Conservation (phyloP, 1,284 basidiomycete genomes). For the Sporisorium graminicola region DNA sequence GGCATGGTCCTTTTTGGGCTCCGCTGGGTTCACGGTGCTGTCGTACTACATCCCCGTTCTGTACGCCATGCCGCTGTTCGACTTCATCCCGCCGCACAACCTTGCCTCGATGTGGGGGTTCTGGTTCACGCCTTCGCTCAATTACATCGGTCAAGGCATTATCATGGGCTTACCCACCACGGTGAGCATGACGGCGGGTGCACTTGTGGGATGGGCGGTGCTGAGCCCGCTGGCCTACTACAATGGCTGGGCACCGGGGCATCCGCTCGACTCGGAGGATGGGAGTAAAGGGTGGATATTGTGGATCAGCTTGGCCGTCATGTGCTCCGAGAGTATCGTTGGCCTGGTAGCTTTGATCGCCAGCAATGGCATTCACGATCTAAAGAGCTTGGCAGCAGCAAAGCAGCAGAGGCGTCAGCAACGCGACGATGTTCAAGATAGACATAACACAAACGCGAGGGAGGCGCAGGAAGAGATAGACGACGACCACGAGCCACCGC, state of each 20-base stretch:
- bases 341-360: constrained; percentile 42
- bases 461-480: constrained; percentile 72
- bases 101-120: constrained; percentile 90
- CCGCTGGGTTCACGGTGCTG: constrained; percentile 60
- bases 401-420: constrained; percentile 21
- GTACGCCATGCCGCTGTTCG: constrained; percentile 92
- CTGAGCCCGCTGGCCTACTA: constrained; percentile 87
- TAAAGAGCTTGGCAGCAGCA: constrained; percentile 25
- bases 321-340: constrained; percentile 88
- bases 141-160: constrained; percentile 77
- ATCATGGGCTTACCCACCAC: constrained; percentile 98
- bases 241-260: constrained; percentile 36
- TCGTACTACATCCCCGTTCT: constrained; percentile 88
- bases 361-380: constrained; percentile 35
- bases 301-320: constrained; percentile 93
- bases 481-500: constrained; percentile 81
- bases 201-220: constrained; percentile 94
- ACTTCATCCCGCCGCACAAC: constrained; percentile 74
- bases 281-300: constrained; percentile 72
- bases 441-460: constrained; percentile 49
- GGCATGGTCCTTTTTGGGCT: constrained; percentile 65
- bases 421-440: constrained; percentile 58
- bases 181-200: constrained; percentile 91
- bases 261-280: constrained; percentile 46
- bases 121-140: constrained; percentile 92